Evolutionary conservation across 768 basidiomycete species (phyloP).

Genomic region (Termitomyces eurrhizus): DNA sequence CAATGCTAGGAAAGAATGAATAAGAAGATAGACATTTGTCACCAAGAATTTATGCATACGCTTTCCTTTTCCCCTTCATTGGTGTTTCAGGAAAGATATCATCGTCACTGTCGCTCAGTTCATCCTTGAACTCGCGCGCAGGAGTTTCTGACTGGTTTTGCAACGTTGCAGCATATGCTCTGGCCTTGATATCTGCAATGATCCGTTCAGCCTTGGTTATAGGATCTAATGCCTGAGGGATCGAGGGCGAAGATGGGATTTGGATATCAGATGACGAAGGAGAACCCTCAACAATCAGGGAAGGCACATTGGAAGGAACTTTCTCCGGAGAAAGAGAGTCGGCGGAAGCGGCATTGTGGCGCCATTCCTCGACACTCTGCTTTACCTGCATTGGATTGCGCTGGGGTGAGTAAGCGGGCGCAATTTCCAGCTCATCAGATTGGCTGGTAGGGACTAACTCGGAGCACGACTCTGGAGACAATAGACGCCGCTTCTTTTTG

Average conservation of each 20-base stretch:
- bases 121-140: conserved; percentile 33
- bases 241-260: conserved; percentile 21
- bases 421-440: conserved; percentile 61
- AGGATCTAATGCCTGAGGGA: conserved; percentile 31
- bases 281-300: conserved; percentile 4
- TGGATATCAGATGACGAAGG: conserved; percentile 21
- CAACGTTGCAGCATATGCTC: conserved; percentile 42
- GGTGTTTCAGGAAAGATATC: conserved; percentile 26
- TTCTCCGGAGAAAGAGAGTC: conserved; percentile 10
- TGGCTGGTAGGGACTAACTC: conserved; percentile 60
- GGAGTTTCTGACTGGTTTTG: conserved; percentile 42
- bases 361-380: conserved; percentile 42
- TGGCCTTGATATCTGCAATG: conserved; percentile 64
- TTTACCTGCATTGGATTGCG: conserved; percentile 26
- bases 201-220: conserved; percentile 50
- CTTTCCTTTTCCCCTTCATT: conserved; percentile 10
- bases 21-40: neutral
- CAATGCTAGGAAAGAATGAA: neutral
- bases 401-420: conserved; percentile 21
- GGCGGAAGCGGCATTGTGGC: conserved; percentile 24
- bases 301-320: conserved; percentile 10
- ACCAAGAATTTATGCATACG: conserved; percentile 4
- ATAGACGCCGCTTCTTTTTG: conserved; percentile 36
- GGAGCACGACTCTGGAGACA: conserved; percentile 22
- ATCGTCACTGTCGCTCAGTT: conserved; percentile 51